A percentile compares a stretch with the other conserved stretches of the same genome.
phyloP scores from a whole-genome alignment of 192 early-diverging fungal species.

The Haplosporangium gracile region DNA sequence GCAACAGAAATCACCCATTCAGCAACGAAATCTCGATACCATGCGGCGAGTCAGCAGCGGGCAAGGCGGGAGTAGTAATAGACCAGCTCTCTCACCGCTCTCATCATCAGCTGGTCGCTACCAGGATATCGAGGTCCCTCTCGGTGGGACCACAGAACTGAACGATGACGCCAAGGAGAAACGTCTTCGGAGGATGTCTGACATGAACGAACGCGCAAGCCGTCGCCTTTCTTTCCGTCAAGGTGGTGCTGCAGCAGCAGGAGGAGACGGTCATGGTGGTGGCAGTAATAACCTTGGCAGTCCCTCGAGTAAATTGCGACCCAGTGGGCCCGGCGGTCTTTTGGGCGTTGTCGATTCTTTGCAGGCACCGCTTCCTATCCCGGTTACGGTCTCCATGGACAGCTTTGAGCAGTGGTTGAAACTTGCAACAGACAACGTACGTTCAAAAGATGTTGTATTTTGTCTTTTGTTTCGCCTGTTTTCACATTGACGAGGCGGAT shows the following conservation, averaged over 20 bases:
- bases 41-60: conserved; percentile 1
- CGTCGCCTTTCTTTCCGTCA: conserved; percentile 38
- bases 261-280: conserved; percentile 11
- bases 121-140: conserved; percentile 51
- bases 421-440: conserved; percentile 94
- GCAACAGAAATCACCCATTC: conserved; percentile 26
- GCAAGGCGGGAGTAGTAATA: neutral
- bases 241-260: neutral
- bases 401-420: conserved; percentile 97
- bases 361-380: conserved; percentile 30
- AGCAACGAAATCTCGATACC: conserved; percentile 34
- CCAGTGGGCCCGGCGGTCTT: conserved; percentile 40
- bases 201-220: conserved; percentile 47
- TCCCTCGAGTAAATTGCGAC: conserved; percentile 34
- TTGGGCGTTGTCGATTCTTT: conserved; percentile 44
- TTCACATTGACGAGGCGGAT: neutral
- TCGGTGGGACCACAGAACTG: conserved; percentile 45
- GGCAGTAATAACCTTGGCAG: conserved; percentile 18
- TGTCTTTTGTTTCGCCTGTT: neutral
- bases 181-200: conserved; percentile 38
- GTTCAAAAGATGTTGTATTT: neutral
- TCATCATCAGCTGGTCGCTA: conserved; percentile 41
- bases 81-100: neutral
- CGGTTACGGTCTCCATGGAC: conserved; percentile 41
- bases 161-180: conserved; percentile 58